Base-by-base conservation (phyloP, 2,329 filamentous ascomycete genomes). In the Capronia americana region DNA sequence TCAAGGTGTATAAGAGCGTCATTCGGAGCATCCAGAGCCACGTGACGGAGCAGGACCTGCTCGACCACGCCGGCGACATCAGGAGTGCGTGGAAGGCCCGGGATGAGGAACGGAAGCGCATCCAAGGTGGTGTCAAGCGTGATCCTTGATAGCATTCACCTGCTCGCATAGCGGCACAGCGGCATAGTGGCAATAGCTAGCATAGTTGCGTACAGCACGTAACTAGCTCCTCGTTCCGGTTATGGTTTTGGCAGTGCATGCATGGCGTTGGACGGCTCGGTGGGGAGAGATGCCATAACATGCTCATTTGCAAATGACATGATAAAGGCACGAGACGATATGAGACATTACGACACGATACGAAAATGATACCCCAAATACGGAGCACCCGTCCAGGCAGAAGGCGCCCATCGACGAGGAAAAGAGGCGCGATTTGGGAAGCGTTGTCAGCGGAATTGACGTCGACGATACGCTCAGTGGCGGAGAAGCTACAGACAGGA, bases 1-100 rank as follows among this genome's bases (percentile, higher is more conserved):
- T 91, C 66, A 88, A 83, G 20, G 94, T 92, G 0, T 92, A 97
- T 1, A 83, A 88, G 28, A 96, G 91, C 76, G 95, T 99, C 3
- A 85, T 97, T 66, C 90, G 94, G 70, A 96, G 92, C 78, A 98
- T 99, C 72, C 85, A 88, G 67, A 92, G 97, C 74, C 88, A 88
- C 1, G 92, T 99, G 11, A 91, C 88, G 0, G 88, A 97, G 78
- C 84, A 91, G 64, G 93, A 99, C 75, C 83, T 99, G 38, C 84
- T 93, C 54, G 84, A 80, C 1, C 84, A 87, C 0, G 90, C 90
- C 30, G 85, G 84, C 44, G 82, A 79, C n/a, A 94, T 98, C 72
- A 88, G 91, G 71, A 86, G 89, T 32, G 88, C 88, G 14, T 97
- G 93, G 89, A 97, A 97, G 79, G 78, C 82, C 44, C 64, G 65